Evolutionary conservation across 2,329 filamentous ascomycete genomes (phyloP).

Genomic region (Ophiostoma novo-ulmi): DNA sequence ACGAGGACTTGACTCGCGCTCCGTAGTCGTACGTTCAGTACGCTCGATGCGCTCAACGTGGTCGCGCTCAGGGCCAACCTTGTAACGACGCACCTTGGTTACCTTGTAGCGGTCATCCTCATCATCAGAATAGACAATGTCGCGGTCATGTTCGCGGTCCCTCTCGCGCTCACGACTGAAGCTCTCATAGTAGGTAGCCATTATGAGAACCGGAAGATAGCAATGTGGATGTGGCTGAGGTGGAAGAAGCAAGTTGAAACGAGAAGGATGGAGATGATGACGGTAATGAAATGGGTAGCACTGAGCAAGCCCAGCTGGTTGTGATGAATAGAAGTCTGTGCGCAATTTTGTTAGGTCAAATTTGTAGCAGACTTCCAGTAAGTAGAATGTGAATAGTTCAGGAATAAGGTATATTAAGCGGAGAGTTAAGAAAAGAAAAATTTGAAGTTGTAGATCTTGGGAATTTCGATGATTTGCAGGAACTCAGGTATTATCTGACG

Average conservation of each 20-base stretch:
- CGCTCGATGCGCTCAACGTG: conserved; percentile 38
- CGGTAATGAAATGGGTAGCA: neutral
- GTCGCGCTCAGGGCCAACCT: conserved; percentile 41
- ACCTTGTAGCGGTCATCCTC: conserved; percentile 39
- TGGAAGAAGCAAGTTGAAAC: neutral
- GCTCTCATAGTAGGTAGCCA: conserved; percentile 25
- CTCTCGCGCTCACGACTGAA: conserved; percentile 20
- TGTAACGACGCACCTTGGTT: conserved; percentile 51
- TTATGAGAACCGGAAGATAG: too few species aligned
- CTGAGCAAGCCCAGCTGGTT: neutral
- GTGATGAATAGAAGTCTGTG: neutral
- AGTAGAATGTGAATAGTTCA: neutral
- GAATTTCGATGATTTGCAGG: neutral
- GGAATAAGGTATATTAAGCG: neutral
- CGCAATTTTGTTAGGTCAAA: neutral
- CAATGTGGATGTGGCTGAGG: neutral
- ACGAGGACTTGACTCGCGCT: conserved; percentile 26
- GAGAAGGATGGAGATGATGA: neutral
- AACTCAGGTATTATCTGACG: conserved; percentile 5
- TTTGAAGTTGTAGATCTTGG: neutral
- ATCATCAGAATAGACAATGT: conserved; percentile 31
- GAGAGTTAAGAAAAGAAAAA: neutral
- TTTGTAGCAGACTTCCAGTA: neutral
- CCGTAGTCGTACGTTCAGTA: conserved; percentile 31
- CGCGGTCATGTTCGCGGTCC: conserved; percentile 15